Percentiles rank a stretch among this genome's conserved stretches.
These are phyloP conservation scores for Obba rivulosa DNA, from an alignment of 768 basidiomycete genomes.

Conservation along the genomic window DNA sequence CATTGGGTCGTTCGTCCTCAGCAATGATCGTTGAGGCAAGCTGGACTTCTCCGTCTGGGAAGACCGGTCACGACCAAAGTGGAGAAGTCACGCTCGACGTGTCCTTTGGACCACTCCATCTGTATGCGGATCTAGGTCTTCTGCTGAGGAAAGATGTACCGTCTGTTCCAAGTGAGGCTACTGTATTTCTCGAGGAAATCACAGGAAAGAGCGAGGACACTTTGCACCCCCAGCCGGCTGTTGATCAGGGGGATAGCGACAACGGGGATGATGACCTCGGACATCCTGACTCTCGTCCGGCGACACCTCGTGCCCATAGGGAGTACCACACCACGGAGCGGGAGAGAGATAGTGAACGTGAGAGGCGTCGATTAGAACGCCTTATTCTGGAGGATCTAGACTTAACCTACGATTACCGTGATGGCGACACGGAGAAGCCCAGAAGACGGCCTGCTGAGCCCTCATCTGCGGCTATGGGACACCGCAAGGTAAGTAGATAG, in stretches of 20 bases:
- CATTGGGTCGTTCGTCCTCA: no score
- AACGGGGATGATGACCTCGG: conserved; percentile 19
- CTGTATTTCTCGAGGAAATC: conserved; percentile 46
- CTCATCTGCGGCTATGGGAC: not conserved
- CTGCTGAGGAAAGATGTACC: conserved; percentile 30
- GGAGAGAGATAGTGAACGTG: conserved; percentile 22
- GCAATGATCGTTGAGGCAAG: conserved; percentile 7
- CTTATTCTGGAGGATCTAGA: conserved; percentile 57
- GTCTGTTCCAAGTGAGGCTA: conserved; percentile 24
- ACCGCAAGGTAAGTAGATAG: conserved; percentile 8
- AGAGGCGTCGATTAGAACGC: conserved; percentile 42
- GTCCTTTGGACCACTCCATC: conserved; percentile 58
- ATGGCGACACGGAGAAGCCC: not conserved
- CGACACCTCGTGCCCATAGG: conserved; percentile 26
- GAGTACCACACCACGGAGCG: conserved; percentile 1
- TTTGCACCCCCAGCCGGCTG: not conserved
- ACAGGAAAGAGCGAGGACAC: conserved; percentile 9
- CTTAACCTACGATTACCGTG: conserved; percentile 42
- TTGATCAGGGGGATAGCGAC: not conserved
- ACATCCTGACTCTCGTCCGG: conserved; percentile 34
- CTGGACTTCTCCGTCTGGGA: not conserved
- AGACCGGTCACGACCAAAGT: not conserved
- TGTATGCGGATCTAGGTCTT: conserved; percentile 66
- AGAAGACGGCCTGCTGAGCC: not conserved
- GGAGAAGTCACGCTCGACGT: conserved; percentile 31